Base-by-base conservation (phyloP, 768 basidiomycete genomes). In the Hebeloma cylindrosporum region DNA sequence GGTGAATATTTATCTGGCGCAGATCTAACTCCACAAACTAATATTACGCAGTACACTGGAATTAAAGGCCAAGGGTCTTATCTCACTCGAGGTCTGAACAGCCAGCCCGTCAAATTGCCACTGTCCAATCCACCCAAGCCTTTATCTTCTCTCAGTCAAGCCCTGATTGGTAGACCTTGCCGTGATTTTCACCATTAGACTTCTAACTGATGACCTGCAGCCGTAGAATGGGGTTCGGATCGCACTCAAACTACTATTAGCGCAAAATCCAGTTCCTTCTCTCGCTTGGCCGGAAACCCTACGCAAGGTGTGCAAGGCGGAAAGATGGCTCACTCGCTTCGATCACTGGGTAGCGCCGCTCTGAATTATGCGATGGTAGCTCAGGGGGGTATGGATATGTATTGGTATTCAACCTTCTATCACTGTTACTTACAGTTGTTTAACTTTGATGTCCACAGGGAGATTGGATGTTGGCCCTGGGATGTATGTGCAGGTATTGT, bases 401-500 rank as follows among this genome's bases (percentile, higher is more conserved):
- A 92, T 56, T 93, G 91, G 92, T 88, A 51, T 49, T 77, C 63
- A 40, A 35, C 20, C 40, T 46, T 47, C 49, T 31, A 3, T 17
- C 9, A 17, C 13, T 18, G 9, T 35, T 37, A 27, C 6, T 13
- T 8, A 8, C 21, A 23, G 2, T 7, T 44, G 38, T 39, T 11
- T 8, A 10, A 3, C 18, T 14, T 32, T 25, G 13, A 20, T 30
- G 14, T 14, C 21, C 26, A 26, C 48, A 87, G 86, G 85, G 88
- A 92, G 63, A 85, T 93, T 50, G 92, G 92, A 17, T 78, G 75
- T 51, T 77, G 74, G 73, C 80, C 87, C 10, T 94, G 91, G 93
- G 89, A 94, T 63, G 86, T 94, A 31, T 91, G 85, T 54, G 93
- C 95, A 2, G 95, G 93, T 0, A 82, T 89, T 9, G 83, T 95